A percentile compares a stretch with the other conserved stretches of the same genome.
Conservation (phyloP, 306 rosid species). For the Fagus crenata region DNA sequence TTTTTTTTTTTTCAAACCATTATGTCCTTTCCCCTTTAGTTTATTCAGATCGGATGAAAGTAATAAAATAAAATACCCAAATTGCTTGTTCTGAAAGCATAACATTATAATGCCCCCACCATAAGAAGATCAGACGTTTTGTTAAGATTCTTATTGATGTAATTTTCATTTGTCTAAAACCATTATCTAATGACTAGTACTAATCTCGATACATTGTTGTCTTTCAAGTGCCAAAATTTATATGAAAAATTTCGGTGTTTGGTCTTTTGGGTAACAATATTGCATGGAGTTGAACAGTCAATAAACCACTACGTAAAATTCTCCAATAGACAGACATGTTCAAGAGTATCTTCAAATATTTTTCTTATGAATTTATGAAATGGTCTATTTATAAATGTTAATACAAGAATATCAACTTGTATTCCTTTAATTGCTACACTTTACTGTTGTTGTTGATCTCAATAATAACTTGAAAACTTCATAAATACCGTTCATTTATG, state of each 20-base stretch:
- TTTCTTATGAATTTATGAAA: too few species aligned
- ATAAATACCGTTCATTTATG: neutral
- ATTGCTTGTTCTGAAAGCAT: neutral
- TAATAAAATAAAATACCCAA: neutral
- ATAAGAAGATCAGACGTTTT: neutral
- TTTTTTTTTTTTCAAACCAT: constrained; percentile 2
- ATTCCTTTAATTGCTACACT: too few species aligned
- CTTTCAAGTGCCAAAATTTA: too few species aligned
- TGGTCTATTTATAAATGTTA: too few species aligned
- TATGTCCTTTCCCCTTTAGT: neutral
- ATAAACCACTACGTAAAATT: too few species aligned
- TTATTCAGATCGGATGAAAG: neutral
- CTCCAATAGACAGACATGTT: too few species aligned
- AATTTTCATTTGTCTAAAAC: neutral
- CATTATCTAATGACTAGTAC: neutral
- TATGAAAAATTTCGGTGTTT: too few species aligned
- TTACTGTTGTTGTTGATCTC: neutral
- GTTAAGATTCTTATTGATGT: neutral
- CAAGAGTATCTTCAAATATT: too few species aligned
- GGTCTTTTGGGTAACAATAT: too few species aligned
- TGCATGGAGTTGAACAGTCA: too few species aligned
- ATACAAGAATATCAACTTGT: too few species aligned
- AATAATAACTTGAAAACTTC: neutral
- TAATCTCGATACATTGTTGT: neutral
- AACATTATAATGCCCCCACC: neutral